These are phyloP conservation scores for Rubia yunnanensis DNA, from an alignment of 257 asterid genomes.

Conservation along the genomic window DNA sequence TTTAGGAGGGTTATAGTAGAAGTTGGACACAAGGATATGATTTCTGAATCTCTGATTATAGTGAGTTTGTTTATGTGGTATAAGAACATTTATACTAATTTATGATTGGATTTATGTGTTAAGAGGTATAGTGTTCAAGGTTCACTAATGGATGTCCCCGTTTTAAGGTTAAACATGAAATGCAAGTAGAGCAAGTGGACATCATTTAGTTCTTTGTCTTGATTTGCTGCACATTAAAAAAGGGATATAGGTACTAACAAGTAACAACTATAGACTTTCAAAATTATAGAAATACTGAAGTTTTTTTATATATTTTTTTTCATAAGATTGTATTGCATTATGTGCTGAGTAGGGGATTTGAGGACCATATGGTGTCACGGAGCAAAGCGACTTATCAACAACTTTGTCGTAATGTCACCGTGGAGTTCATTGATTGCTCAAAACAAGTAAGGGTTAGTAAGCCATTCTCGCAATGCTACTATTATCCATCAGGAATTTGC, in stretches of 20 bases:
- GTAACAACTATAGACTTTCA: not conserved
- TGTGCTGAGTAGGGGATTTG: conserved; percentile 40
- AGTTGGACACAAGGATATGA: no score
- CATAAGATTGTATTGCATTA: conserved; percentile 6
- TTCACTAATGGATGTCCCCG: no score
- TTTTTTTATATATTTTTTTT: not conserved
- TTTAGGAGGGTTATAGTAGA: no score
- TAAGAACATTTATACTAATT: no score
- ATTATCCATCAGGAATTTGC: not conserved
- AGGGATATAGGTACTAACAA: no score
- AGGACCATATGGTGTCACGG: conserved; percentile 67
- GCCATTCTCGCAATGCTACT: conserved; percentile 7
- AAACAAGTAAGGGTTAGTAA: conserved; percentile 34
- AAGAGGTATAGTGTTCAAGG: no score
- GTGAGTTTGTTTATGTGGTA: no score
- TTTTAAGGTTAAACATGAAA: no score
- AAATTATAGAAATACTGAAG: not conserved
- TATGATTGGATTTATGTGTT: no score
- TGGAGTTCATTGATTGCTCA: conserved; percentile 83
- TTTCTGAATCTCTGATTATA: no score
- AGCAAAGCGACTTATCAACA: conserved; percentile 73
- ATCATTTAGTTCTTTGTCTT: not conserved
- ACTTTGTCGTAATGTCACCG: conserved; percentile 80
- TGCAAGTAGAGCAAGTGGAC: no score
- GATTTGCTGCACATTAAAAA: not conserved